Conservation (phyloP, 2,329 filamentous ascomycete genomes). For the Xylariomycetidae sp. region DNA sequence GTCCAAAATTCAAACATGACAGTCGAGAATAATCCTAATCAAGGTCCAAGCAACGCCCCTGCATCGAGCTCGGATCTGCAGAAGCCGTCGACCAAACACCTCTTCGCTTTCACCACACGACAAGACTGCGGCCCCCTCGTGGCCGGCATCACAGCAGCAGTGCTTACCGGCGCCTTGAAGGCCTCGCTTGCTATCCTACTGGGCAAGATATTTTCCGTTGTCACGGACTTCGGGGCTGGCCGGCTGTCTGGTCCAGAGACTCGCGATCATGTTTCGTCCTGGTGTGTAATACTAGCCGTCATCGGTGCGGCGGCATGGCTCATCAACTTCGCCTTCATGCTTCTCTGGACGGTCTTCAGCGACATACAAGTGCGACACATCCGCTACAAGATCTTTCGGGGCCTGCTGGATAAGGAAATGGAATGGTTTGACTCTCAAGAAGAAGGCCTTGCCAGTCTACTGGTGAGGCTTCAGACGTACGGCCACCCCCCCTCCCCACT, state of each 20-base stretch:
- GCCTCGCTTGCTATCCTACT: slow-evolving; percentile 66
- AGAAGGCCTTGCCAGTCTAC: slow-evolving; percentile 67
- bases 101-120: slow-evolving; percentile 71
- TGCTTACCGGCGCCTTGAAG: slow-evolving; percentile 56
- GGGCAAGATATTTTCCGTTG: slow-evolving; percentile 68
- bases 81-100: slow-evolving; percentile 25
- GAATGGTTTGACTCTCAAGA: slow-evolving; percentile 75
- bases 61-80: too few species aligned
- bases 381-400: slow-evolving; percentile 60
- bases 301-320: slow-evolving; percentile 65
- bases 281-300: slow-evolving; percentile 57
- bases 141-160: slow-evolving; percentile 50
- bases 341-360: slow-evolving; percentile 71
- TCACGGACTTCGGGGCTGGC: slow-evolving; percentile 61
- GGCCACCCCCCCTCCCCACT: slow-evolving; percentile 21
- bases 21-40: too few species aligned
- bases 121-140: slow-evolving; percentile 52
- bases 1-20: too few species aligned
- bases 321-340: slow-evolving; percentile 61
- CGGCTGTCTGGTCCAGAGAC: slow-evolving; percentile 45
- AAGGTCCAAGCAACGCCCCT: too few species aligned
- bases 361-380: slow-evolving; percentile 71
- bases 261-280: slow-evolving; percentile 50
- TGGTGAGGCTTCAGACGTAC: slow-evolving; percentile 71
- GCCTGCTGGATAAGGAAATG: slow-evolving; percentile 68